phyloP scores from a whole-genome alignment of 129 eudicot genomes.

The Chrysanthemum lavandulifolium region DNA sequence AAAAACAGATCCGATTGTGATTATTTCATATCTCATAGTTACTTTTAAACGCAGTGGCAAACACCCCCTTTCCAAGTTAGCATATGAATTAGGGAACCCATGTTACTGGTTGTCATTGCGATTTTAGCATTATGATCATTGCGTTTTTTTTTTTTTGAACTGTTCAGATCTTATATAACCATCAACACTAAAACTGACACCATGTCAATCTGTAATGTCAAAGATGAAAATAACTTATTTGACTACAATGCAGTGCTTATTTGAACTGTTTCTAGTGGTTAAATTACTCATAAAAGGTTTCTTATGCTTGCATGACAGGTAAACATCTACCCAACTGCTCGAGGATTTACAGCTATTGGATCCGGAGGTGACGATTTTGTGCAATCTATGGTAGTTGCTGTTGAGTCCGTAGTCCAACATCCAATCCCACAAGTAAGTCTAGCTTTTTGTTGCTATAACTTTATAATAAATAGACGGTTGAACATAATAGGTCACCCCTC shows the following conservation, averaged over 20 bases:
- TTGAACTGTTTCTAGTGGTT: slow-evolving; percentile 10
- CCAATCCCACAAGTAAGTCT: slow-evolving; percentile 74
- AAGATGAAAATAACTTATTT: not conserved
- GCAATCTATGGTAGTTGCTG: slow-evolving; percentile 94
- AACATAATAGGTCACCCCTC: not conserved
- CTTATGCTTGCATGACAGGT: slow-evolving; percentile 40
- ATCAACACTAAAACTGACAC: not conserved
- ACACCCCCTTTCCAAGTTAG: not conserved
- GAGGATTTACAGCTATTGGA: slow-evolving; percentile 98
- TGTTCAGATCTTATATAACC: not conserved
- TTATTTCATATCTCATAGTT: too few species aligned
- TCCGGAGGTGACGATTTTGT: slow-evolving; percentile 98
- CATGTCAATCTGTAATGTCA: not conserved
- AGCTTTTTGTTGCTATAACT: slow-evolving; percentile 5
- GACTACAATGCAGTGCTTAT: not conserved
- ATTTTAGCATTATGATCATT: too few species aligned
- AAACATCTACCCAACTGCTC: slow-evolving; percentile 79
- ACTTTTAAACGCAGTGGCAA: too few species aligned
- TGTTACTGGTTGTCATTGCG: not conserved
- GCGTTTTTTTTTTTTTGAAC: too few species aligned
- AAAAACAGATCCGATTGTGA: too few species aligned
- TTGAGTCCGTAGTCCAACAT: slow-evolving; percentile 82
- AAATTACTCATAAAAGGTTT: slow-evolving; percentile 4
- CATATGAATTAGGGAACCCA: not conserved
- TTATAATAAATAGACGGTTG: slow-evolving; percentile 3